Percentiles rank a stretch among this genome's conserved stretches.
Evolutionary conservation across 78 protist species (phyloP).

Genomic region (Dictyostelium capitatum): DNA sequence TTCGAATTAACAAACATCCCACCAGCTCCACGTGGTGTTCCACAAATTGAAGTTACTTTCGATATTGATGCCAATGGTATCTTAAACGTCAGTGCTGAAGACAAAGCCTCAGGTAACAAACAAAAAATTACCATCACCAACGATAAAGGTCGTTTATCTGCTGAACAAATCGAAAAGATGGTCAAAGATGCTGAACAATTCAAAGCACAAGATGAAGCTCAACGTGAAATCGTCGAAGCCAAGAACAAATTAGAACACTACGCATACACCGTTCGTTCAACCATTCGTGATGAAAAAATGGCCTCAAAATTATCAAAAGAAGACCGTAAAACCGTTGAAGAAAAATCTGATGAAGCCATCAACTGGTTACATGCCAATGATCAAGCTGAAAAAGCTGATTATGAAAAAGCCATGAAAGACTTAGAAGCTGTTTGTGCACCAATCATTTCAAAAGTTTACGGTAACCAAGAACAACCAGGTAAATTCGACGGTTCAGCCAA

Average conservation of each 20-base stretch:
- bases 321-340: constrained; percentile 90
- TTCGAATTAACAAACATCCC: constrained; percentile 98
- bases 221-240: constrained; percentile 87
- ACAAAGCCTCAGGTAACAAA: constrained; percentile 92
- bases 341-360: constrained; percentile 90
- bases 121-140: constrained; percentile 96
- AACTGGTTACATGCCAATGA: constrained; percentile 89
- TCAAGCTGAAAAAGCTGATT: constrained; percentile 93
- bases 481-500: constrained; percentile 84
- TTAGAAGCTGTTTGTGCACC: constrained; percentile 94
- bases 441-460: constrained; percentile 94
- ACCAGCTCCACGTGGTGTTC: constrained; percentile 98
- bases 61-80: constrained; percentile 97
- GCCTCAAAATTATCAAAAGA: constrained; percentile 91
- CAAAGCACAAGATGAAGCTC: constrained; percentile 92
- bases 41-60: constrained; percentile 98
- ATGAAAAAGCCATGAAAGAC: constrained; percentile 92
- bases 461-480: constrained; percentile 91
- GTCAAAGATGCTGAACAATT: constrained; percentile 95
- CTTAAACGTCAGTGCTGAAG: constrained; percentile 97
- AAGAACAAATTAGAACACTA: constrained; percentile 94
- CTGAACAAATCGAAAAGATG: constrained; percentile 98
- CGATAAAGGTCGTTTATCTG: constrained; percentile 96
- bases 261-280: constrained; percentile 86
- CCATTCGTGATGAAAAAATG: constrained; percentile 77